Evolutionary conservation across 2,329 filamentous ascomycete species (phyloP), one percentile per base, ranked within the genome.

Genomic region (Xenoacremonium recifei): DNA sequence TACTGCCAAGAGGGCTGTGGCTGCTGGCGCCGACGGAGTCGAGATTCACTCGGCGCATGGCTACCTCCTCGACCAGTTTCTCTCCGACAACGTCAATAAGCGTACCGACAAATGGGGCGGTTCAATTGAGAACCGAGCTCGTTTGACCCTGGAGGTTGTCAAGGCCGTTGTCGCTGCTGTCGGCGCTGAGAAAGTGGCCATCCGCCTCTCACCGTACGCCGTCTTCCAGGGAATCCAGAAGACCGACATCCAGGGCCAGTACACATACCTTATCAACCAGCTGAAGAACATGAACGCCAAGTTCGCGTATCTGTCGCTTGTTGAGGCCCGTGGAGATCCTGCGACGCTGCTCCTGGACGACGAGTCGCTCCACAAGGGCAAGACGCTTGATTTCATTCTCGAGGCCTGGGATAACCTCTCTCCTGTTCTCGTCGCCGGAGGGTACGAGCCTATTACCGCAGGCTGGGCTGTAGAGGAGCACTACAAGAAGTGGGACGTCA

Each of bases 21-120:
- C 72, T 35, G 76, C 75, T 6, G 84, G 84, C 0, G 79, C 79
- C 30, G 84, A 88, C 54, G 77, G 76, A 6, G 77, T 87, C 41
- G 84, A 87, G 48, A 60, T 67, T 17, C 65, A 71, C 43, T 63
- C 50, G 0, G 73, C 74, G 3, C 77, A 79, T 35, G 76, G 77
- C 1, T 83, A 82, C 49, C 59, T 84, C 2, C 62, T 80, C 6
- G 53, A 80, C 38, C 77, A 81, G 33, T 84, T 84, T 59, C 66
- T 77, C 2, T 75, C 66, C 0, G 54, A 60, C 33, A 46, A 46
- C 0, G 42, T 59, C 6, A 63, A 62, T 30, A 59, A 64, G 37
- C 64, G 76, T 18, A 77, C 70, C 2, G 76, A 79, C 54, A 51
- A 64, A 37, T 78, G 76, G 46, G 75, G 75, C 15, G 75, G 75